A percentile compares a stretch with the other conserved stretches of the same genome.
Conservation (phyloP, 306 rosid species). For the Castanea mollissima region DNA sequence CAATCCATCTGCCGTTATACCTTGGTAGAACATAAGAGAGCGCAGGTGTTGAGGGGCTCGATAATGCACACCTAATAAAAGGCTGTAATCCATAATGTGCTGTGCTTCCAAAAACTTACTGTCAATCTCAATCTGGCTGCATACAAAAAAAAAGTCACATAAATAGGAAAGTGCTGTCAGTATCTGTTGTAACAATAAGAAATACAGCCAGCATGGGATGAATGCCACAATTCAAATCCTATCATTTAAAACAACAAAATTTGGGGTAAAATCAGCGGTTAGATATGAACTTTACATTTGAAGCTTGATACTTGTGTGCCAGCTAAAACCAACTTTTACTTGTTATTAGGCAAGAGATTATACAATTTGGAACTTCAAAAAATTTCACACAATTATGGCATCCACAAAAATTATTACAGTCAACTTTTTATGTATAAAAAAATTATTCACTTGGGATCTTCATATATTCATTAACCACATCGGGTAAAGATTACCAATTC, state of each 20-base stretch:
- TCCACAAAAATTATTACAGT: background rate
- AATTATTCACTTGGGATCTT: background rate
- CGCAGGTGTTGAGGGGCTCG: conserved; percentile 89
- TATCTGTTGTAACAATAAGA: background rate
- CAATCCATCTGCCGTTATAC: conserved; percentile 62
- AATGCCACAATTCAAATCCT: background rate
- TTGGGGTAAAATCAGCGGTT: background rate
- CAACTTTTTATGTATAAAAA: background rate
- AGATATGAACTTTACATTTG: background rate
- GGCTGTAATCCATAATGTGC: conserved; percentile 96
- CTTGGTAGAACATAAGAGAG: conserved; percentile 39
- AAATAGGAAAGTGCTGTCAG: conserved; percentile 11
- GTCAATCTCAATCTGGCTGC: conserved; percentile 92
- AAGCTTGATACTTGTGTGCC: background rate
- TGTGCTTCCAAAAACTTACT: conserved; percentile 88
- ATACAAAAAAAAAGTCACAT: background rate
- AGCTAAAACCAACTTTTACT: conserved; percentile 4
- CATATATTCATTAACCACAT: background rate
- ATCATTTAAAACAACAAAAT: background rate
- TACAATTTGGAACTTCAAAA: background rate
- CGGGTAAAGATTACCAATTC: conserved; percentile 7
- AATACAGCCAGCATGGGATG: background rate
- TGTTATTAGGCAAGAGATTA: conserved; percentile 7
- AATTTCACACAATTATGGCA: background rate
- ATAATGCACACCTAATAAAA: conserved; percentile 93